These are phyloP conservation scores for Starmerella tilneyi DNA, from an alignment of 805 yeast species.

Conservation along the genomic window DNA sequence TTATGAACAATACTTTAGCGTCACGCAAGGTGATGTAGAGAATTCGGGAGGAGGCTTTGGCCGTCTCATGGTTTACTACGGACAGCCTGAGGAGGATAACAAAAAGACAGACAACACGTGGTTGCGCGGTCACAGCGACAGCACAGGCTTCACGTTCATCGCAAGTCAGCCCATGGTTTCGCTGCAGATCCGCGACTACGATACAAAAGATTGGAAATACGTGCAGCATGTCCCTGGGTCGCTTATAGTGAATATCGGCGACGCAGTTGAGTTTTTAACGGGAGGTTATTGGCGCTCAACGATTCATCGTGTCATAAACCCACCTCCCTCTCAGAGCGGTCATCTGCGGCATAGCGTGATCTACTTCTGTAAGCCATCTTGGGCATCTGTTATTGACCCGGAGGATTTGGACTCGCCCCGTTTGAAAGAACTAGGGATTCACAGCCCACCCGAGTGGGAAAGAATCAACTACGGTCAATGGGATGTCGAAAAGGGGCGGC, in stretches of 20 bases:
- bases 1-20: constrained; percentile 34
- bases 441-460: constrained; percentile 32
- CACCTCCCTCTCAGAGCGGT: constrained; percentile 36
- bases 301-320: constrained; percentile 41
- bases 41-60: constrained; percentile 37
- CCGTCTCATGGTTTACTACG: constrained; percentile 35
- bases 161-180: constrained; percentile 37
- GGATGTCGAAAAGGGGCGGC: constrained; percentile 40
- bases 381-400: constrained; percentile 36
- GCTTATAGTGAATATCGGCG: constrained; percentile 37
- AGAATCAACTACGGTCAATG: constrained; percentile 36
- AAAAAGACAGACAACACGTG: constrained; percentile 34
- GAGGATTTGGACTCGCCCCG: constrained; percentile 35
- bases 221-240: constrained; percentile 34
- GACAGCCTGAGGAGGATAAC: constrained; percentile 29
- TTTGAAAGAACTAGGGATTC: constrained; percentile 31
- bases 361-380: constrained; percentile 37
- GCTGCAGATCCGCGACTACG: constrained; percentile 35
- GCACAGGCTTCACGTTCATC: constrained; percentile 36
- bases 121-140: constrained; percentile 43
- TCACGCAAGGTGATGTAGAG: constrained; percentile 29
- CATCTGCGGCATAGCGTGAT: constrained; percentile 36
- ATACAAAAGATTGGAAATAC: constrained; percentile 33
- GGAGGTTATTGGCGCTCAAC: constrained; percentile 42
- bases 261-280: constrained; percentile 35